These are phyloP conservation scores for Cryptomeria japonica DNA, from an alignment of 75 land plant genomes.

Conservation along the genomic window DNA sequence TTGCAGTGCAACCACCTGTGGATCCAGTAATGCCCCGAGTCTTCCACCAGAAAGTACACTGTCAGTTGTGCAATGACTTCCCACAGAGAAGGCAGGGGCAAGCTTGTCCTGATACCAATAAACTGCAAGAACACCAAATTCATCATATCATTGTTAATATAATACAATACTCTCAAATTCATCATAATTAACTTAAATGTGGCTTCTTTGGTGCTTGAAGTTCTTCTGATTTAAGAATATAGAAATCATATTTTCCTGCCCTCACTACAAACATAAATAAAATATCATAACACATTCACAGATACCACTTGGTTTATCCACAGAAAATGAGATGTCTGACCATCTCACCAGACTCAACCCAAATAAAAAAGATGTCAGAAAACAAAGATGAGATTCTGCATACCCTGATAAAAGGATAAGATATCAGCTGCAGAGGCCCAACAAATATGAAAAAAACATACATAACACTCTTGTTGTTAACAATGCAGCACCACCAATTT, in stretches of 20 bases:
- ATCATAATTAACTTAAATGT: background rate
- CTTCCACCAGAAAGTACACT: slow-evolving; percentile 81
- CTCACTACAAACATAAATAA: background rate
- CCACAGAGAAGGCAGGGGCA: slow-evolving; percentile 77
- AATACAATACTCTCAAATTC: background rate
- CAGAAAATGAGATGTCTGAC: background rate
- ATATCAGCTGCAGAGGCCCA: slow-evolving; percentile 81
- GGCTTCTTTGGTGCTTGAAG: background rate
- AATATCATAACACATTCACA: background rate
- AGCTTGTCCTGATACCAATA: slow-evolving; percentile 66
- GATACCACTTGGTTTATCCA: background rate
- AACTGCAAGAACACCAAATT: slow-evolving; percentile 23
- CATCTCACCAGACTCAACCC: background rate
- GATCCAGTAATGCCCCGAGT: slow-evolving; percentile 88
- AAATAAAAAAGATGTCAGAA: background rate
- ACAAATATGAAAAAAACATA: slow-evolving; percentile 60
- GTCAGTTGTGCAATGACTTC: slow-evolving; percentile 62
- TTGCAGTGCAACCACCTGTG: slow-evolving; percentile 77
- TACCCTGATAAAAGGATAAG: slow-evolving; percentile 81
- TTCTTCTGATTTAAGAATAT: background rate
- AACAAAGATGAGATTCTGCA: background rate
- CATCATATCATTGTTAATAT: background rate
- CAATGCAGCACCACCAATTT: slow-evolving; percentile 41
- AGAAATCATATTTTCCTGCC: background rate
- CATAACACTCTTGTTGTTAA: slow-evolving; percentile 81